Evolutionary conservation across 2,329 filamentous ascomycete species (phyloP), one percentile per base, ranked within the genome.

Genomic region (Zymoseptoria crescenta): DNA sequence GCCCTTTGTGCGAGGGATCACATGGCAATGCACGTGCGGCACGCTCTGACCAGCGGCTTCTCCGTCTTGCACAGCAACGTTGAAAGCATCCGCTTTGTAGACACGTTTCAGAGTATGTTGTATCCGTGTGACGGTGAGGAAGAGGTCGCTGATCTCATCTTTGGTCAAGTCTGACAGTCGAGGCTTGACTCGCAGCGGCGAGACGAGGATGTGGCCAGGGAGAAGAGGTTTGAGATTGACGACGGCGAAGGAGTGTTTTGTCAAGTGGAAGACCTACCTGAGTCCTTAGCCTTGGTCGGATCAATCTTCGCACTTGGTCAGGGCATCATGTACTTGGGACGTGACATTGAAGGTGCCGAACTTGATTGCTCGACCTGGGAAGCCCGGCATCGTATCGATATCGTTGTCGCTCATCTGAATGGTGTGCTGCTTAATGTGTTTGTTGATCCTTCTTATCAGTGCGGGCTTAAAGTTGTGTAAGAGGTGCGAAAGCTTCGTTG

Each of bases 181-280:
- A 53, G 81, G 83, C 30, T 67, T 65, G 65, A 91, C 76, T 35
- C 80, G 80, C 20, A 84, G 81, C 0, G 94, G 91, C 65, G 89
- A 96, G 62, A 99, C 83, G 30, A 99, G 88, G 62, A 97, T 87
- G 77, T 99, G 94, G 59, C 94, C 94, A 0, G 92, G 91, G 1
- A 96, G 82, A 45, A 99, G 83, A 24, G 94, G 94, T 76, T 96
- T 96, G 72, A 97, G 84, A 77, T 99, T 99, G 59, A 97, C 92
- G 63, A 97, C 81, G 56, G 90, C 91, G 77, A 91, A 96, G 67
- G 87, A 89, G 68, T 88, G 81, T 0, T 83, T 80, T 1, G 92
- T 96, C 65, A 81, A 80, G 74, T 95, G 84, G 79, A 97, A 97
- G 77, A 96, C 90, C 88, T 96, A 67, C 63, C 53, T 49, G 54